Base-by-base conservation (phyloP, 345 rosid species). In the Iberis pinnata region DNA sequence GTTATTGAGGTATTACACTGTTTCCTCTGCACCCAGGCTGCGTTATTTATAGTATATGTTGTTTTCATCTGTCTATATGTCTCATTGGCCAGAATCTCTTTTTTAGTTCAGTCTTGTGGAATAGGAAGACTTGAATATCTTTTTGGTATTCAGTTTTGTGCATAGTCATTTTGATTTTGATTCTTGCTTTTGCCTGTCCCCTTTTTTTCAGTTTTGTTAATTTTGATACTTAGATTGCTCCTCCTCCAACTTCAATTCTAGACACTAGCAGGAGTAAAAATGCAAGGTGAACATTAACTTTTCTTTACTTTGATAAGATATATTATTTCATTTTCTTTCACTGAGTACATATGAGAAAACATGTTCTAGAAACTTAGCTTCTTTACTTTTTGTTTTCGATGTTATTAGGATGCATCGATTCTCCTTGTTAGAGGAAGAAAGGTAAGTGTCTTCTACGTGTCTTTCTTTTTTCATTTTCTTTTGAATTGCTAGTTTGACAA, bases 391-490 rank as follows among this genome's bases (percentile, higher is more conserved):
- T 57, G 4, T 66, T 52, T 72, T 49, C 47, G 67, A 24, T 45
- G 71, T 76, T 64, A 76, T 6, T 48, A 74, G 75, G 94, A 83
- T 54, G 79, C 75, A 15, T 51, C 72, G 8, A 60, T 64, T 46
- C 42, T 60, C 29, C 55, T 68, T 49, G 70, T 89, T 60, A 77
- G 78, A 63, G 89, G 79, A 33, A 79, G 95, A 68, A 89, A 76
- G 76, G 95, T 83, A 75, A 74, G 25, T 6, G 69, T 36, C 15
- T 13, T 18, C 12, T 18, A 31, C 22, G 17, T 32, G 29, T 56
- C 31, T 57, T 52, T n/a, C 53, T 25, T 57, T 52, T 35, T 5
- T 6, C 25, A 22, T 22, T 54, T 40, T 29, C 33, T 29, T 29
- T 6, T 55, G 43, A 37, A 54, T 3, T 36, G 17, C 37, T 55